Evolutionary conservation across 2,329 filamentous ascomycete genomes (phyloP).

Genomic region (Fusarium brachygibbosum): DNA sequence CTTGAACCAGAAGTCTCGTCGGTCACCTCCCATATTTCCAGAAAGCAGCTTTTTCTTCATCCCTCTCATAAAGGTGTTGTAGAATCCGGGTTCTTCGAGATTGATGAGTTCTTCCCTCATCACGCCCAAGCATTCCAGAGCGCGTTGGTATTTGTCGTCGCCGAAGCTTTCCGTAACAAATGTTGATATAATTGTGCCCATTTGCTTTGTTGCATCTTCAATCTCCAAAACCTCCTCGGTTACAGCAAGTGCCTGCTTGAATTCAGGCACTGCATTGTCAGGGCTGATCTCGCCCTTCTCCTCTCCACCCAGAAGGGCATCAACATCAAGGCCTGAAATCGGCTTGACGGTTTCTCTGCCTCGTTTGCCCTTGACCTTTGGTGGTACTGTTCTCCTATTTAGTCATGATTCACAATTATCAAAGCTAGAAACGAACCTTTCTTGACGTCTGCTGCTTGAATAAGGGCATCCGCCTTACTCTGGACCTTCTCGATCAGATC

Average conservation of each 20-base stretch:
- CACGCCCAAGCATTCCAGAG: constrained; percentile 80
- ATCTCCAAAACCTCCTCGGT: constrained; percentile 73
- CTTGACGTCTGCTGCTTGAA: constrained; percentile 82
- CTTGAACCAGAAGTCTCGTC: constrained; percentile 85
- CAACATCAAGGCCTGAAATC: constrained; percentile 89
- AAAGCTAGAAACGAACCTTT: constrained; percentile 68
- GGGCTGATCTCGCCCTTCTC: constrained; percentile 62
- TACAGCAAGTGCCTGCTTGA: constrained; percentile 80
- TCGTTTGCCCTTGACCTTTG: constrained; percentile 81
- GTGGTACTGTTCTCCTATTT: constrained; percentile 70
- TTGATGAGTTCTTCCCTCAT: constrained; percentile 83
- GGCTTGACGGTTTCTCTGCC: constrained; percentile 80
- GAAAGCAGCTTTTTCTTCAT: constrained; percentile 80
- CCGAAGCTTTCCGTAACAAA: constrained; percentile 81
- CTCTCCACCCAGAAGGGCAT: constrained; percentile 77
- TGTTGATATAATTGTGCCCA: constrained; percentile 77
- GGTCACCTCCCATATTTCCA: constrained; percentile 79
- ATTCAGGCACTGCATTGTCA: constrained; percentile 88
- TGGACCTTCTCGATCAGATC: constrained; percentile 72
- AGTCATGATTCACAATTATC: constrained; percentile 13
- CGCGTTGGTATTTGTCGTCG: constrained; percentile 79
- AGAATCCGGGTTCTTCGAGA: constrained; percentile 80
- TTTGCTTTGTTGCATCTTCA: constrained; percentile 77
- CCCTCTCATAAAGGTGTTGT: constrained; percentile 78
- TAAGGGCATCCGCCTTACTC: constrained; percentile 72